A percentile compares a stretch with the other conserved stretches of the same genome.
These are phyloP conservation scores for Medicago arabica DNA, from an alignment of 306 rosid genomes.

Conservation along the genomic window DNA sequence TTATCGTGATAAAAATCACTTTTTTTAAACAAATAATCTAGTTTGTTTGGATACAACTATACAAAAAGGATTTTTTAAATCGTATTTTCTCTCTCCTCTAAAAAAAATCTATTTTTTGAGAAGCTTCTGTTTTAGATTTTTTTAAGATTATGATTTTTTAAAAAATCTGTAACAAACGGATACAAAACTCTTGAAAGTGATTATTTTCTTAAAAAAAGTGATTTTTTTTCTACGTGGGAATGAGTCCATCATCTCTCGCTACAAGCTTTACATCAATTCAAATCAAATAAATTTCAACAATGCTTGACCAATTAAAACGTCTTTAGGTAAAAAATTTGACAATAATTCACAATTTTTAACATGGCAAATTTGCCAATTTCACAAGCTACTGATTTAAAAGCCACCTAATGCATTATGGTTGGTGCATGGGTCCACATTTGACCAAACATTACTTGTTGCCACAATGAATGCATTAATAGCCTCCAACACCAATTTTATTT, in stretches of 20 bases:
- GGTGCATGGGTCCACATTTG: neutral
- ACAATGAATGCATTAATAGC: neutral
- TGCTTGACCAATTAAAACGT: neutral
- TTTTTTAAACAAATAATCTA: too few species aligned
- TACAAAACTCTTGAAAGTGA: too few species aligned
- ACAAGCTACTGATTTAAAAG: constrained; percentile 24
- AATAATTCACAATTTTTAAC: neutral
- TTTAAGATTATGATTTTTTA: too few species aligned
- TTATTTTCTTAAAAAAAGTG: too few species aligned
- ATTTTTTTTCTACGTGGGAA: neutral
- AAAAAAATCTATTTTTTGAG: too few species aligned
- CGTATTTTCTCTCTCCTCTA: too few species aligned
- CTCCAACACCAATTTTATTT: neutral
- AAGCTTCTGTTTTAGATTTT: too few species aligned
- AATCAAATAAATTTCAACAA: neutral
- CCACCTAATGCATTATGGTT: neutral
- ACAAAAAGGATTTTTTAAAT: too few species aligned
- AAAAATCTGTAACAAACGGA: too few species aligned
- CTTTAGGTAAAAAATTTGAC: neutral
- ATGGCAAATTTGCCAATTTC: neutral
- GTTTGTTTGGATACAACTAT: too few species aligned
- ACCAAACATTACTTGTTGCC: neutral
- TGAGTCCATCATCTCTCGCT: neutral
- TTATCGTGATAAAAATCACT: too few species aligned
- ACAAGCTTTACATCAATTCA: constrained; percentile 4